Evolutionary conservation across 2,329 filamentous ascomycete species (phyloP), one percentile per base, ranked within the genome.

Genomic region (Curvularia lunata): DNA sequence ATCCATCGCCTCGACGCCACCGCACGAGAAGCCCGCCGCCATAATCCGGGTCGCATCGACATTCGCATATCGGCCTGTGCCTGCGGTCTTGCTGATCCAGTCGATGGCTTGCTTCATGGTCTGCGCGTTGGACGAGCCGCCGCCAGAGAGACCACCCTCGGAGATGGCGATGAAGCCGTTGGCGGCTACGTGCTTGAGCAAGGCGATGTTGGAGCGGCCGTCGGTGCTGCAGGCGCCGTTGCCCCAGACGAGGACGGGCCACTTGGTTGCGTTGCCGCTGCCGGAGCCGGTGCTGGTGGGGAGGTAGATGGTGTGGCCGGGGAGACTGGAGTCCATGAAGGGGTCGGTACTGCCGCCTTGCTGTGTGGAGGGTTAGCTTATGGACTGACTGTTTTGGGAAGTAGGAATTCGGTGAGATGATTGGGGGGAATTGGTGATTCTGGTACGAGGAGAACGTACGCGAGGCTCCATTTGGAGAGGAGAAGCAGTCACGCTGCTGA

Each of bases 201-300:
- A 52, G 12, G 61, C 50, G 4, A 27, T 43, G 42, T 63, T 56
- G 5, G 49, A 47, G 10, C 54, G 58, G 7, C 60, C 68, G 13
- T 70, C 59, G 25, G 59, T 55, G 25, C 52, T 55, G 58, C 67
- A 70, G 37, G 55, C 67, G 19, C 68, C 67, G 52, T 71, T 70
- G 27, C 66, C 66, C 68, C 68, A 71, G 25, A 66, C 52, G 5
- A 71, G 40, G 1, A 70, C 66, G 19, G 67, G 68, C 16, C 68
- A 54, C 30, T 62, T 64, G 34, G 34, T 37, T 6, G 34, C n/a
- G 34, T 37, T 37, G 16, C 34, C 34, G 34, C 34, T 9, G 16
- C 34, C 16, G 3, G 28, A 30, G 16, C 32, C 32, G 32, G n/a
- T 52, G 23, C 59, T 54, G 19, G 50, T 41, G 4, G 58, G 57